Conservation (phyloP, 257 asterid genomes). For the Ilex asprella region DNA sequence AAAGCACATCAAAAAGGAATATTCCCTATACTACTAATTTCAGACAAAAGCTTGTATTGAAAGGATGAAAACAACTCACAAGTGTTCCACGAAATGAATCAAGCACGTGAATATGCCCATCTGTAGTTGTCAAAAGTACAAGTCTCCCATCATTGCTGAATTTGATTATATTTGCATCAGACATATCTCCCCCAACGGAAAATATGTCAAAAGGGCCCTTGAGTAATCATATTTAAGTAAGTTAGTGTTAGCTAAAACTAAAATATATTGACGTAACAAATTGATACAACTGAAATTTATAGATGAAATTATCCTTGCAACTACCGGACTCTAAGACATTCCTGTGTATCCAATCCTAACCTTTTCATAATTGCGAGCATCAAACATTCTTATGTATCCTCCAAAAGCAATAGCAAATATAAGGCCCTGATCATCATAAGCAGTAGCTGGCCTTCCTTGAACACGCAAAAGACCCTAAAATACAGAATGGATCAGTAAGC, state of each 20-base stretch:
- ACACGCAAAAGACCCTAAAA: conserved; percentile 84
- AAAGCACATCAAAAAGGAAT: conserved; percentile 7
- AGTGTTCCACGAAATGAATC: conserved; percentile 89
- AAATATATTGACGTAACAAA: neutral
- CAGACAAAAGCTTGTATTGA: neutral
- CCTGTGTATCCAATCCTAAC: conserved; percentile 23
- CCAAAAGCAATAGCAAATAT: conserved; percentile 86
- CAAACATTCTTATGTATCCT: conserved; percentile 90
- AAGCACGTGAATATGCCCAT: conserved; percentile 81
- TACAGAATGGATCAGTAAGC: conserved; percentile 15
- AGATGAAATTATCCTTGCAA: too few relatives aligned
- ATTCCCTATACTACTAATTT: conserved; percentile 4
- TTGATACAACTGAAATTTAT: too few relatives aligned
- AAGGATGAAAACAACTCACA: conserved; percentile 39
- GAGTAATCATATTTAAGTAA: conserved; percentile 14
- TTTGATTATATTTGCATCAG: conserved; percentile 87
- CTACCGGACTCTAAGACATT: conserved; percentile 12
- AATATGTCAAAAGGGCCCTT: conserved; percentile 94
- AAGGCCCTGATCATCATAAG: conserved; percentile 94
- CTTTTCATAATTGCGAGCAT: conserved; percentile 88
- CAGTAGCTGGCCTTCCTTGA: conserved; percentile 93
- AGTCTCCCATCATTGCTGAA: conserved; percentile 92
- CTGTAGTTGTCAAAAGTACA: conserved; percentile 82
- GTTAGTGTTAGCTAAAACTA: conserved; percentile 17
- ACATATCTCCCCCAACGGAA: conserved; percentile 79